These are phyloP conservation scores for Paraconiothyrium brasiliense DNA, from an alignment of 2,329 filamentous ascomycete genomes.

Conservation along the genomic window DNA sequence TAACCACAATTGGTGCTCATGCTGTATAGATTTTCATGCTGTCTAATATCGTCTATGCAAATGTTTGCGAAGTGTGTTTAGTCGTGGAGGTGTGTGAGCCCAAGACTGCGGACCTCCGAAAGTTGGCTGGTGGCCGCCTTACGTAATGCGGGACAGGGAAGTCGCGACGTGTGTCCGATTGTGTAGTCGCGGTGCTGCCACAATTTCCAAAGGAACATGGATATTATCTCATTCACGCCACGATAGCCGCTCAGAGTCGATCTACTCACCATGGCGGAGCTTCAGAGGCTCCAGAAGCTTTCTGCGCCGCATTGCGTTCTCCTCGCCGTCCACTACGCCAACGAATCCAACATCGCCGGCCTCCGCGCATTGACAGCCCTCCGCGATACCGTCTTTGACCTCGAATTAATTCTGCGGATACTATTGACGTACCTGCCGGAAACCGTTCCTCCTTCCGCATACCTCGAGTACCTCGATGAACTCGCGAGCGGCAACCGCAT, in stretches of 20 bases:
- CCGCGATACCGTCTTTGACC: conserved; percentile 66
- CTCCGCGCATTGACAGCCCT: conserved; percentile 68
- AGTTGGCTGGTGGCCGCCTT: not conserved
- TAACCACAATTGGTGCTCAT: no score
- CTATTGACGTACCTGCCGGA: conserved; percentile 82
- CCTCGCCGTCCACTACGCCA: conserved; percentile 75
- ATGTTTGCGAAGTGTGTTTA: not conserved
- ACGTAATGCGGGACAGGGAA: conserved; percentile 12
- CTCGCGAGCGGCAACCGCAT: conserved; percentile 62
- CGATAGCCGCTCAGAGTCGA: not conserved
- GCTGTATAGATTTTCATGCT: no score
- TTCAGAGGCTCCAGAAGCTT: conserved; percentile 52
- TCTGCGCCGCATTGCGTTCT: conserved; percentile 75
- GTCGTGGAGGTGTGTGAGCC: not conserved
- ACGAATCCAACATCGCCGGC: conserved; percentile 70
- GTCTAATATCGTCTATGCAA: not conserved
- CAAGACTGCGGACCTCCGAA: not conserved
- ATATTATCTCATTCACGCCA: not conserved
- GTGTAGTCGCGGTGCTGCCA: not conserved
- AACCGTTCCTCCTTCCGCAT: conserved; percentile 69
- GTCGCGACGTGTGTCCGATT: conserved; percentile 9
- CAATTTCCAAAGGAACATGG: not conserved
- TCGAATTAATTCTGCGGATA: conserved; percentile 74
- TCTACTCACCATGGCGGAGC: conserved; percentile 31
- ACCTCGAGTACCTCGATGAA: conserved; percentile 68